Evolutionary conservation across 2,329 filamentous ascomycete species (phyloP), one percentile per base, ranked within the genome.

Genomic region (Cladophialophora exuberans): DNA sequence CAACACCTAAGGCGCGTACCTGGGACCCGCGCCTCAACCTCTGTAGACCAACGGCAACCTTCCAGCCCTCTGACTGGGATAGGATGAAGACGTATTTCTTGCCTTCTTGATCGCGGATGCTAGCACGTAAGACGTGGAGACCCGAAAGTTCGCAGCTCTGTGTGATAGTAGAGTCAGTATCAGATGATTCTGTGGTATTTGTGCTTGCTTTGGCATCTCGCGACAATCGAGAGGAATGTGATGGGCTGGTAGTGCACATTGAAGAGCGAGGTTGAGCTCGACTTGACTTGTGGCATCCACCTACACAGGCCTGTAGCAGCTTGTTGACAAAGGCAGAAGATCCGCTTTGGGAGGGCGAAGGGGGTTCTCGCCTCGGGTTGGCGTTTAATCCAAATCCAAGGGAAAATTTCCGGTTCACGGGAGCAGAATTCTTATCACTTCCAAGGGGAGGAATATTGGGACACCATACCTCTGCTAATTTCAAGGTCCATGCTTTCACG

Each of bases 401-500:
- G 47, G 45, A 50, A 26, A 53, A 36, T 23, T 35, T 55, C n/a
- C 52, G n/a, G 36, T 25, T 55, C 25, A 28, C 31, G 41, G 20
- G 20, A 43, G 22, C 35, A 41, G 26, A 6, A 13, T 39, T 43
- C 36, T 42, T 20, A 20, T 45, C 25, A 33, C 38, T 31, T 20
- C 76, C 76, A 20, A 7, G 51, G 42, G 39, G 22, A 45, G 25
- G 33, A 70, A 82, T 75, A 70, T 86, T 83, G 67, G 83, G 80
- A 67, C 87, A 91, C 84, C 87, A 90, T 77, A 94, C 86, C 82
- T 97, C 94, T 72, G 95, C 85, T 62, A 88, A 78, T 75, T 96
- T 97, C 74, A 99, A 83, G 38, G 91, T 96, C 94, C 94, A 97
- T 22, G 93, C 92, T 73, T 97, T 97, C 68, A 97, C 85, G 71